Conservation (phyloP, 1,284 basidiomycete genomes). For the Pseudozyma thailandica region DNA sequence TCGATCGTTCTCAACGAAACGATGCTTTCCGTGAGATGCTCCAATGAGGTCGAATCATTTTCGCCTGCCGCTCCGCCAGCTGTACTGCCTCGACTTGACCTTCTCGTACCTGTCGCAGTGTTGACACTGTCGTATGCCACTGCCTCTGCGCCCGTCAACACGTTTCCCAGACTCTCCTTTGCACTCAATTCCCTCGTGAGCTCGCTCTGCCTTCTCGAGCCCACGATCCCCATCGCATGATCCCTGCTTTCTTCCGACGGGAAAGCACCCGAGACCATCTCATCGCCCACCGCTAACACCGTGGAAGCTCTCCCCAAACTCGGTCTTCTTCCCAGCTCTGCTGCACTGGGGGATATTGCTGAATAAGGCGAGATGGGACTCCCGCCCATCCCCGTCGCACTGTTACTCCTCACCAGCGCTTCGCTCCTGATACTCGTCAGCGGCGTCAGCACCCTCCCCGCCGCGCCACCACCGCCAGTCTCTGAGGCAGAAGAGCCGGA, state of each 20-base stretch:
- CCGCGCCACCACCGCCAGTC: neutral
- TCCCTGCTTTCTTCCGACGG: constrained; percentile 41
- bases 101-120: constrained; percentile 21
- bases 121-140: constrained; percentile 36
- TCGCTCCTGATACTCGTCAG: constrained; percentile 17
- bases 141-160: constrained; percentile 18
- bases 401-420: constrained; percentile 33
- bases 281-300: constrained; percentile 22
- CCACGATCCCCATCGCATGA: constrained; percentile 40
- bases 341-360: constrained; percentile 4
- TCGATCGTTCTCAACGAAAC: constrained; percentile 52
- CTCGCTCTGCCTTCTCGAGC: constrained; percentile 25
- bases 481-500: constrained; percentile 19
- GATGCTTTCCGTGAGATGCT: constrained; percentile 49
- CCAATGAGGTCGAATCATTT: constrained; percentile 12
- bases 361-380: constrained; percentile 15
- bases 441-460: constrained; percentile 17
- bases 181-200: constrained; percentile 38
- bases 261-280: constrained; percentile 15
- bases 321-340: constrained; percentile 15
- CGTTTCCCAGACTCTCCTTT: constrained; percentile 36
- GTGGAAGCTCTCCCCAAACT: constrained; percentile 29
- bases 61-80: constrained; percentile 1
- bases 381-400: constrained; percentile 21
- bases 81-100: constrained; percentile 41